phyloP scores from a whole-genome alignment of 305 asterid genomes.

The Plantago coronopus region DNA sequence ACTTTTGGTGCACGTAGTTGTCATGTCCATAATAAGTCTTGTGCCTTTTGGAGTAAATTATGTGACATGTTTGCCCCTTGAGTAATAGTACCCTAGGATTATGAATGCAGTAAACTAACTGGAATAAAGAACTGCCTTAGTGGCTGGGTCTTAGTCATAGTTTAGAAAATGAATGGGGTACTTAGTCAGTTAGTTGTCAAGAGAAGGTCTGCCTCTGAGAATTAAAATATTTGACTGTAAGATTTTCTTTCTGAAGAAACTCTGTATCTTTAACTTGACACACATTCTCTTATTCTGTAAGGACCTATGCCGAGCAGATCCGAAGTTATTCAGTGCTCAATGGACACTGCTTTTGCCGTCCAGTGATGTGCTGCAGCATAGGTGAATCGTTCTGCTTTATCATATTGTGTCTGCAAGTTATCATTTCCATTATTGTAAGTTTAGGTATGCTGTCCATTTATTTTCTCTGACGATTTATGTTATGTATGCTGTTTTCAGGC shows the following conservation, averaged over 20 bases:
- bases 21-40: not conserved
- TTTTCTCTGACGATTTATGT: constrained; percentile 12
- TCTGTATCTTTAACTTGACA: constrained; percentile 11
- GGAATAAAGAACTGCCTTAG: not conserved
- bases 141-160: not conserved
- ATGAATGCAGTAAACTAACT: constrained; percentile 8
- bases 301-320: constrained; percentile 94
- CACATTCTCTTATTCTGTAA: constrained; percentile 27
- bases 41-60: constrained; percentile 13
- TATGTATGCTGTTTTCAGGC: constrained; percentile 45
- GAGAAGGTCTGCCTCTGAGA: too few species aligned
- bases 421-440: not conserved
- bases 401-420: constrained; percentile 18
- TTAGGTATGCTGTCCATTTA: constrained; percentile 10
- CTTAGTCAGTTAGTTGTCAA: too few species aligned
- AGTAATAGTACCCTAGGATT: constrained; percentile 2
- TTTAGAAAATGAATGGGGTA: too few species aligned
- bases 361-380: constrained; percentile 74
- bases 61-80: constrained; percentile 6
- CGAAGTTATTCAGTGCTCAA: constrained; percentile 74
- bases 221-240: not conserved
- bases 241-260: not conserved
- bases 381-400: constrained; percentile 43
- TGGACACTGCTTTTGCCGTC: constrained; percentile 90
- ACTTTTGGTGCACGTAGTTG: not conserved